Conservation (phyloP, 2,329 filamentous ascomycete species). For the Neospermospora avenae region DNA sequence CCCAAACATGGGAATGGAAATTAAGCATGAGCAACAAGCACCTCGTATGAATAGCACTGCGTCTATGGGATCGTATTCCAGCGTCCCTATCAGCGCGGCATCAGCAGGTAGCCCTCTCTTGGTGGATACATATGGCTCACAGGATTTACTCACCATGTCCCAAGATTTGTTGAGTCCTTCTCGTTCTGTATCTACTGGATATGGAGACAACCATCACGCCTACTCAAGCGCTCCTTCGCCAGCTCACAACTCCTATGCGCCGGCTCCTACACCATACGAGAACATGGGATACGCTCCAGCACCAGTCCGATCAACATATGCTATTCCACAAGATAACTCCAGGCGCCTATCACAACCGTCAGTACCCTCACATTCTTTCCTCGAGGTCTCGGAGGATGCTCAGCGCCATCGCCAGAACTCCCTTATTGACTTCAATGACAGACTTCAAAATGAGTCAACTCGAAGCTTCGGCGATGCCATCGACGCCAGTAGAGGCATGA, state of each 20-base stretch:
- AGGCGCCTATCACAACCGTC: slow-evolving; percentile 82
- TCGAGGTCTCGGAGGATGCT: slow-evolving; percentile 32
- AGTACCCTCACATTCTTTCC: slow-evolving; percentile 56
- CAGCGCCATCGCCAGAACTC: slow-evolving; percentile 52
- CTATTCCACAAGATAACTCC: slow-evolving; percentile 50
- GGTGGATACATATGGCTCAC: slow-evolving; percentile 54
- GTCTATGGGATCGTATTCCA: slow-evolving; percentile 67
- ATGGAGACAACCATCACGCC: slow-evolving; percentile 57
- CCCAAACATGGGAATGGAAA: slow-evolving; percentile 54
- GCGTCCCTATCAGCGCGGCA: slow-evolving; percentile 69
- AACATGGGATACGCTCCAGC: slow-evolving; percentile 71
- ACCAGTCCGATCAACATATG: slow-evolving; percentile 56
- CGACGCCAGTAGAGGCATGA: slow-evolving; percentile 90
- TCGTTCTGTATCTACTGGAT: slow-evolving; percentile 58
- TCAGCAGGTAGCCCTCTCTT: slow-evolving; percentile 68
- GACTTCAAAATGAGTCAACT: slow-evolving; percentile 54
- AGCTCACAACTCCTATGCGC: slow-evolving; percentile 31
- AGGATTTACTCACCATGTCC: slow-evolving; percentile 65
- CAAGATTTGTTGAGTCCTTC: slow-evolving; percentile 73
- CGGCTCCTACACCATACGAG: slow-evolving; percentile 64
- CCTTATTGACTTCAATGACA: slow-evolving; percentile 61
- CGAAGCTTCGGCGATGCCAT: slow-evolving; percentile 83
- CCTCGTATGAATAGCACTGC: slow-evolving; percentile 55
- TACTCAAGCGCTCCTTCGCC: slow-evolving; percentile 62
- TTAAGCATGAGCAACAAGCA: slow-evolving; percentile 50